Evolutionary conservation across 2,329 filamentous ascomycete species (phyloP), one percentile per base, ranked within the genome.

Genomic region (Lasiodiplodia citricola): DNA sequence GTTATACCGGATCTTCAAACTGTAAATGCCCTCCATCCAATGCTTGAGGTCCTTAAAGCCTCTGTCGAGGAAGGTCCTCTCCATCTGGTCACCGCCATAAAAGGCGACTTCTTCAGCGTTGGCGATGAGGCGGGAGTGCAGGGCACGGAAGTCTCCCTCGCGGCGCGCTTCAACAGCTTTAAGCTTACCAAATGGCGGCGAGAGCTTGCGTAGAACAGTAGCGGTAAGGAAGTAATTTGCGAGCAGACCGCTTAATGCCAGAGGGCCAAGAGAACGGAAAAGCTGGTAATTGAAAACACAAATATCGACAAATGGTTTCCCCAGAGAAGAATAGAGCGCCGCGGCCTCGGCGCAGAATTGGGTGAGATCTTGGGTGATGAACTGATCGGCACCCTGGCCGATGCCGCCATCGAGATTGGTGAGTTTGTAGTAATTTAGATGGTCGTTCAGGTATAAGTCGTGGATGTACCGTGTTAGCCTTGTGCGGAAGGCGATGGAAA

Each of bases 11-110:
- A 99, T 97, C 72, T 97, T 97, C 72, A 98, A 89, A 80, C 94
- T 94, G 81, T 99, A 99, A 72, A 99, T 97, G 55, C 93, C 91
- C 79, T 99, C 96, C 95, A 99, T 98, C 92, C 94, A 97, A 71
- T 88, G 91, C 80, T 96, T 96, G 35, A 99, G 85, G 57, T 95
- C 96, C 78, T 91, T 93, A 84, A 97, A 99, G 74, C 96, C 94
- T 75, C 90, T 91, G 75, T 97, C 93, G 11, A 99, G 84, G 78
- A 97, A 96, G 2, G 92, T 90, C 81, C 96, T 96, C 80, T 99
- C 96, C 83, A 96, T 97, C 62, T 96, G 92, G 8, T 95, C 94
- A 44, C 96, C 96, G 31, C 94, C 94, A 75, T 99, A 99, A 79
- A 99, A 99, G 4, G 96, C 96, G 5, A 99, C 91, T 80, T 99